Evolutionary conservation across 2,329 filamentous ascomycete species (phyloP).

Genomic region (Arthrobotrys sphaeroides): DNA sequence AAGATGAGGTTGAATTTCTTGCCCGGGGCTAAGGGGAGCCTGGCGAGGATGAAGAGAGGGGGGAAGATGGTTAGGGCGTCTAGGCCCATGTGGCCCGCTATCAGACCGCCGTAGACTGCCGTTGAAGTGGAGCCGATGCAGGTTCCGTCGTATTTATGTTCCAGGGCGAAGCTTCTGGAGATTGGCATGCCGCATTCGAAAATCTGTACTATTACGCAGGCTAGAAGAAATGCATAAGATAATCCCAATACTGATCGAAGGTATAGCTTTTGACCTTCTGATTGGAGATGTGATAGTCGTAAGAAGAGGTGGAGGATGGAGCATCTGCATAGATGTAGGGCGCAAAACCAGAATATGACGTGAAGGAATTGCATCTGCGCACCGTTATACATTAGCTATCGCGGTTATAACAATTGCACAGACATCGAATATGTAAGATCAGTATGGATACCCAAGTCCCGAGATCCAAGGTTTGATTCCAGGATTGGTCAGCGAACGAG

Average conservation of each 20-base stretch:
- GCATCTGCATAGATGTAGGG: constrained; percentile 35
- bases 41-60: constrained; percentile 25
- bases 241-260: constrained; percentile 20
- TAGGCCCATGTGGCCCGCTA: constrained; percentile 36
- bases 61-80: constrained; percentile 49
- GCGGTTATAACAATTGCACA: neutral
- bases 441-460: neutral
- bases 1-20: constrained; percentile 47
- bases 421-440: too few relatives aligned
- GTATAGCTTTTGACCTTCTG: constrained; percentile 25
- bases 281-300: constrained; percentile 33
- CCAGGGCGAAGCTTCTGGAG: constrained; percentile 8
- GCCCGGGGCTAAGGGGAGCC: constrained; percentile 18
- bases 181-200: constrained; percentile 45
- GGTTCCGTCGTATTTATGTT: constrained; percentile 21
- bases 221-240: constrained; percentile 31
- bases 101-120: constrained; percentile 32
- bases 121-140: constrained; percentile 12
- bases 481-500: too few relatives aligned
- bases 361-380: constrained; percentile 49
- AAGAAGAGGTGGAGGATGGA: constrained; percentile 49
- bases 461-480: too few relatives aligned
- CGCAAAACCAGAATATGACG: constrained; percentile 43
- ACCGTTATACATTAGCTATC: neutral
- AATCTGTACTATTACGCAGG: constrained; percentile 26